phyloP scores from a whole-genome alignment of 2,329 filamentous ascomycete genomes.

The Incumbomyces delicatus region DNA sequence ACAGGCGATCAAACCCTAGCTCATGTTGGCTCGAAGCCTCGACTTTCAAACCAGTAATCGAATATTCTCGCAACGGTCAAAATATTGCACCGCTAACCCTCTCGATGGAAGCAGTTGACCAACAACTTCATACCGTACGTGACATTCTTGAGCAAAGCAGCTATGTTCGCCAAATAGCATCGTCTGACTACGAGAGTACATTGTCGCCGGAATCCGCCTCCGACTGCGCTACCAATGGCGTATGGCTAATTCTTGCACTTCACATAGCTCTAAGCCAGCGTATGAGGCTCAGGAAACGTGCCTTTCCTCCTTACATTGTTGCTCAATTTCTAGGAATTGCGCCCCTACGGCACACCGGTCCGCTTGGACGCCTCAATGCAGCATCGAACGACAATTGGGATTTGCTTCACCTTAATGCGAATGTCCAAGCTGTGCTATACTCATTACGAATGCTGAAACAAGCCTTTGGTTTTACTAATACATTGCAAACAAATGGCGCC shows the following conservation, averaged over 20 bases:
- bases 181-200: too few relatives aligned
- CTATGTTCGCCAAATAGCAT: neutral
- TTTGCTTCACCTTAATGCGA: slow-evolving; percentile 49
- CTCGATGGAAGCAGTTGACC: neutral
- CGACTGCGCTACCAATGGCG: neutral
- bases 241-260: too few relatives aligned
- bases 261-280: neutral
- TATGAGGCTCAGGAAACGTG: neutral
- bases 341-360: neutral
- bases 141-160: neutral
- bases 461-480: slow-evolving; percentile 1
- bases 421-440: slow-evolving; percentile 52
- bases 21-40: too few relatives aligned
- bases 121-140: neutral
- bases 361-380: neutral
- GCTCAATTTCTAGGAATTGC: slow-evolving; percentile 1
- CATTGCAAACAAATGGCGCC: neutral
- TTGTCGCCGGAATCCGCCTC: too few relatives aligned
- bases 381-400: neutral
- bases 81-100: slow-evolving; percentile 22
- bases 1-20: too few relatives aligned
- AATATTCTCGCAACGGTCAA: slow-evolving; percentile 17
- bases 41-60: slow-evolving; percentile 8
- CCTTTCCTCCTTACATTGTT: neutral
- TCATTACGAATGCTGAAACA: slow-evolving; percentile 53